Evolutionary conservation across 2,329 filamentous ascomycete species (phyloP).

Genomic region (Huntiella savannae): DNA sequence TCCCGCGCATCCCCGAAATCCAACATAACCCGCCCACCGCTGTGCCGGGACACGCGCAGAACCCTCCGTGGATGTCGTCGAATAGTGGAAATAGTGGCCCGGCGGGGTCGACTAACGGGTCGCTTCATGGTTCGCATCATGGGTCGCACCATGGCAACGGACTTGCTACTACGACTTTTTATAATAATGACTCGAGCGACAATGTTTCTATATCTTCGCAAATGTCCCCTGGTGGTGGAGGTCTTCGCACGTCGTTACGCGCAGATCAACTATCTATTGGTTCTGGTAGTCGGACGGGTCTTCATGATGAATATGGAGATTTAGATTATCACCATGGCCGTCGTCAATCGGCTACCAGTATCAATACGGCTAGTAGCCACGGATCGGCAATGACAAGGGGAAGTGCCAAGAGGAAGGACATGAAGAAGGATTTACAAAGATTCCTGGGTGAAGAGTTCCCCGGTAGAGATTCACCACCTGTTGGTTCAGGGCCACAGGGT

Average conservation of each 20-base stretch:
- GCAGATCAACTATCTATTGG: conserved; percentile 10
- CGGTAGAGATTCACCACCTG: conserved; percentile 54
- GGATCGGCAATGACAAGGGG: conserved; percentile 52
- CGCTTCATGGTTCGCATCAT: too few relatives aligned
- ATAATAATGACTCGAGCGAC: conserved; percentile 54
- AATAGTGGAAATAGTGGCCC: conserved; percentile 13
- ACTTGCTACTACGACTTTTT: conserved; percentile 40
- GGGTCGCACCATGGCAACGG: conserved; percentile 19
- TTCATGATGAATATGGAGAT: conserved; percentile 35
- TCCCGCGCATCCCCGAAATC: conserved; percentile 32
- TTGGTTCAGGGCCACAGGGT: conserved; percentile 33
- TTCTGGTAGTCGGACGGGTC: conserved; percentile 15
- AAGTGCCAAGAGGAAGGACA: conserved; percentile 50
- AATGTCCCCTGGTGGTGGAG: conserved; percentile 38
- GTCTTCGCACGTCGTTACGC: conserved; percentile 26
- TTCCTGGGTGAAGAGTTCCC: conserved; percentile 87
- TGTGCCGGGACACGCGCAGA: conserved; percentile 33
- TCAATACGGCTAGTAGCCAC: conserved; percentile 68
- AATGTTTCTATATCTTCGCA: conserved; percentile 43
- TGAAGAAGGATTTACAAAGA: conserved; percentile 38
- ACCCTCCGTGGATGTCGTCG: conserved; percentile 38
- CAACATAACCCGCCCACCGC: conserved; percentile 39
- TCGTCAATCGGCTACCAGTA: conserved; percentile 72
- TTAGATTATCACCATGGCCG: conserved; percentile 38
- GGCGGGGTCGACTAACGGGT: conserved; percentile 12